Conservation (phyloP, 495 filamentous ascomycete genomes). For the Staphylotrichum tortipilum region DNA sequence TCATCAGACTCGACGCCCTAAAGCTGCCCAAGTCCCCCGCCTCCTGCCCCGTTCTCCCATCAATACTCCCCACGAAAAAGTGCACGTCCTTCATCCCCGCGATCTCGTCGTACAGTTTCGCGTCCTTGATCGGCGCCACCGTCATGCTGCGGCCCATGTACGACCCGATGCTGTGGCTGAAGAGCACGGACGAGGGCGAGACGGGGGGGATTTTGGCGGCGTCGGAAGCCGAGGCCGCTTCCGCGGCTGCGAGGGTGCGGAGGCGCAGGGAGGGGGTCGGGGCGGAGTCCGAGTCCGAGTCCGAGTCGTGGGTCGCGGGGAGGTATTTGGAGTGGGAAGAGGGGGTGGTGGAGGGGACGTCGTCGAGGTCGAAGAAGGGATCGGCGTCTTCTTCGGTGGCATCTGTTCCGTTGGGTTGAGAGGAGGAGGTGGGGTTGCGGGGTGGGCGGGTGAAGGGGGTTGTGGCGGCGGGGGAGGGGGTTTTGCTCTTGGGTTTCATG, state of each 20-base stretch:
- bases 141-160: conserved; percentile 32
- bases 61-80: conserved; percentile 38
- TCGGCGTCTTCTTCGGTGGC: conserved; percentile 14
- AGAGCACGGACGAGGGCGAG: conserved; percentile 21
- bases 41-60: conserved; percentile 34
- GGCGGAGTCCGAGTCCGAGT: conserved; percentile 16
- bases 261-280: background rate
- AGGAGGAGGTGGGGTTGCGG: background rate
- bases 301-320: conserved; percentile 8
- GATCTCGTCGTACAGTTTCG: conserved; percentile 36
- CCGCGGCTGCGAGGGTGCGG: background rate
- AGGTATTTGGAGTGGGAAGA: conserved; percentile 14
- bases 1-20: conserved; percentile 24
- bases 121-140: conserved; percentile 29
- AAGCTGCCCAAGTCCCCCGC: conserved; percentile 32
- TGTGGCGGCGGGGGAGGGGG: conserved; percentile 10
- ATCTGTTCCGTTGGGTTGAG: background rate
- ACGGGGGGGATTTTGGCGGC: conserved; percentile 4
- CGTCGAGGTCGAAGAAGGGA: conserved; percentile 23
- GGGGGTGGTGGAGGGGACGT: conserved; percentile 1
- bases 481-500: conserved; percentile 19
- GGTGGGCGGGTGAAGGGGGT: conserved; percentile 9
- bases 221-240: background rate
- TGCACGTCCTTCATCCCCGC: conserved; percentile 37
- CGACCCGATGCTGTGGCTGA: conserved; percentile 31